These are phyloP conservation scores for Populus ilicifolia DNA, from an alignment of 345 rosid species.

Conservation along the genomic window DNA sequence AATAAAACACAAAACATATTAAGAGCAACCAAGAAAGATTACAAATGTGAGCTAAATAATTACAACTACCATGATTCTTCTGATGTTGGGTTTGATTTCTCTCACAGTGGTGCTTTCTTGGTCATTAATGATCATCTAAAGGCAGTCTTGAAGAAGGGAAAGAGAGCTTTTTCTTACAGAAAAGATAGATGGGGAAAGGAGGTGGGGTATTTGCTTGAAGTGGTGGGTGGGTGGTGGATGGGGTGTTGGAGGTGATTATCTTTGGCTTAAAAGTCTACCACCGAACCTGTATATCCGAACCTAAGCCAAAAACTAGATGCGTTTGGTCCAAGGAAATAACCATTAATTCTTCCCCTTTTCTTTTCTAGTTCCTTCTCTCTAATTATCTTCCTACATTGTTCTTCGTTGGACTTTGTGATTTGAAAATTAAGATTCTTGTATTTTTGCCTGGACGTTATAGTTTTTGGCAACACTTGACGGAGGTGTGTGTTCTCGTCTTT, in stretches of 20 bases:
- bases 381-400: neutral
- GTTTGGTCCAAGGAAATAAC: slow-evolving; percentile 21
- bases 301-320: slow-evolving; percentile 17
- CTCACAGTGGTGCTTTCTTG: slow-evolving; percentile 26
- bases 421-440: neutral
- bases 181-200: slow-evolving; percentile 3
- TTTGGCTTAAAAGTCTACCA: slow-evolving; percentile 26
- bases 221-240: slow-evolving; percentile 22
- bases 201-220: slow-evolving; percentile 18
- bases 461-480: neutral
- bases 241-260: slow-evolving; percentile 22
- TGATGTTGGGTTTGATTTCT: slow-evolving; percentile 50
- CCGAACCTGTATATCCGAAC: slow-evolving; percentile 24
- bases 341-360: neutral
- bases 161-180: neutral
- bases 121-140: slow-evolving; percentile 28
- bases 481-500: neutral
- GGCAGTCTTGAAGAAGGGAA: neutral
- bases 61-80: slow-evolving; percentile 52
- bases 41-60: neutral
- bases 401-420: neutral
- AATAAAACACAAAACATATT: neutral
- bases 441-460: neutral
- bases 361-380: neutral
- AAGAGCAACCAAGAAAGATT: neutral